Evolutionary conservation across 176 grass and related monocot genomes (phyloP), one percentile per base, ranked within the genome.

Genomic region (Neostapfia colusana): DNA sequence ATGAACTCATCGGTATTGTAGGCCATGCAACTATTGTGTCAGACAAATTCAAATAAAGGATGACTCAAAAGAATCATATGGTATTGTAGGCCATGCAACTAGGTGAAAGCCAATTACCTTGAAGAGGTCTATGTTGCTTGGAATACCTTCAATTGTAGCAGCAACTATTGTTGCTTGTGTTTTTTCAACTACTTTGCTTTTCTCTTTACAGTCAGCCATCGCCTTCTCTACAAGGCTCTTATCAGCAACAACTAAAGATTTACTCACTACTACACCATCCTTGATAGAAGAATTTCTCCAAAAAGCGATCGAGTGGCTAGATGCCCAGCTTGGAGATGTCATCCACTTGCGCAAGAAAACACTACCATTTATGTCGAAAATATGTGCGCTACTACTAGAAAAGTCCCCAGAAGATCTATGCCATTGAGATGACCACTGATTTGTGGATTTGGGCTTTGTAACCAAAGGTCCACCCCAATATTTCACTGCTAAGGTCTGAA

Each of bases 111-210:
- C 55, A 74, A 59, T 39, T 85, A 97, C 86, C 95, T 97, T 97
- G 92, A 97, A 98, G 84, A 98, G 91, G 79, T 94, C 91, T 81
- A 98, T 98, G 81, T 98, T 98, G 82, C 91, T 92, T 84, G 95
- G 95, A 85, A 98, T 98, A 75, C 95, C 95, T 98, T 98, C 73
- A 37, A 97, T 89, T 70, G 89, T 94, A 72, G 95, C 95, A 60
- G 95, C 95, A 84, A 87, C 87, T 86, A 98, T 92, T 78, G 95
- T 98, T 2, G 89, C 95, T 28, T 81, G 84, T 79, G 89, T 98
- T 80, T 80, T 91, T 74, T 98, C 89, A 75, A 92, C 84, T 68
- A 98, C 78, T 59, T 79, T 83, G 46, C 87, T 93, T 71, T 65
- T 93, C 85, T 94, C 89, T 92, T 89, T 98, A 79, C 89, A 98